Percentiles rank a stretch among this genome's conserved stretches.
phyloP scores from a whole-genome alignment of 768 basidiomycete species.

The Lepiota venenata region DNA sequence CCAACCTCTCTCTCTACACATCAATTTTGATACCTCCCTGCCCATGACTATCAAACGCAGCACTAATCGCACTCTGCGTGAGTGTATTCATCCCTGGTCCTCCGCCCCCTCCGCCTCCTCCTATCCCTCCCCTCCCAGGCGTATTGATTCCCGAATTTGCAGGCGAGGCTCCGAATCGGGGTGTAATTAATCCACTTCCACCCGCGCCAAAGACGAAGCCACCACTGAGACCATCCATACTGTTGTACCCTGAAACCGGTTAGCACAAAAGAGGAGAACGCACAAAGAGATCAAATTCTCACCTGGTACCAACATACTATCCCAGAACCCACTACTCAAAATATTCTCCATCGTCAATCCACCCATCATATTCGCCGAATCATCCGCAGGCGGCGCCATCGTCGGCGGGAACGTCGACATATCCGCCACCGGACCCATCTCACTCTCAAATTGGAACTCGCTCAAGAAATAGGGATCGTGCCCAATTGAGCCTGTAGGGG shows the following conservation, averaged over 20 bases:
- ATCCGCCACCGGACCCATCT: slow-evolving; percentile 84
- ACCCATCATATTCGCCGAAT: slow-evolving; percentile 27
- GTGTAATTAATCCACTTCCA: slow-evolving; percentile 82
- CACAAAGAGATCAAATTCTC: slow-evolving; percentile 29
- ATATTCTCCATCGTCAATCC: slow-evolving; percentile 81
- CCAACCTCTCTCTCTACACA: slow-evolving; percentile 20
- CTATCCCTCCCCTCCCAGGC: slow-evolving; percentile 30
- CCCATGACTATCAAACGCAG: slow-evolving; percentile 35
- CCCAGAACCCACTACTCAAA: slow-evolving; percentile 80
- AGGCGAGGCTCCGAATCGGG: slow-evolving; percentile 59
- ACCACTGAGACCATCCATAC: slow-evolving; percentile 79
- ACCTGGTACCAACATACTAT: slow-evolving; percentile 85
- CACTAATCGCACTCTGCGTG: slow-evolving; percentile 46
- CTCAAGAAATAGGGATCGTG: slow-evolving; percentile 25
- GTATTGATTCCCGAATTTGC: slow-evolving; percentile 54
- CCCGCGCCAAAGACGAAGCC: slow-evolving; percentile 85
- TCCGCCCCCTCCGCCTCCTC: no score
- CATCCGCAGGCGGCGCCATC: slow-evolving; percentile 53
- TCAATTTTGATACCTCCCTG: slow-evolving; percentile 32
- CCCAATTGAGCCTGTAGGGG: slow-evolving; percentile 35
- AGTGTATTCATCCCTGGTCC: slow-evolving; percentile 21
- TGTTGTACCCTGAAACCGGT: slow-evolving; percentile 62
- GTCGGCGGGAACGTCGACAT: slow-evolving; percentile 87
- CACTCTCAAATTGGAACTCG: slow-evolving; percentile 71
- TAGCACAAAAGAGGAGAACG: not conserved